Evolutionary conservation across 768 basidiomycete genomes (phyloP), one percentile per base, ranked within the genome.

Genomic region (Baorangia bicolor): DNA sequence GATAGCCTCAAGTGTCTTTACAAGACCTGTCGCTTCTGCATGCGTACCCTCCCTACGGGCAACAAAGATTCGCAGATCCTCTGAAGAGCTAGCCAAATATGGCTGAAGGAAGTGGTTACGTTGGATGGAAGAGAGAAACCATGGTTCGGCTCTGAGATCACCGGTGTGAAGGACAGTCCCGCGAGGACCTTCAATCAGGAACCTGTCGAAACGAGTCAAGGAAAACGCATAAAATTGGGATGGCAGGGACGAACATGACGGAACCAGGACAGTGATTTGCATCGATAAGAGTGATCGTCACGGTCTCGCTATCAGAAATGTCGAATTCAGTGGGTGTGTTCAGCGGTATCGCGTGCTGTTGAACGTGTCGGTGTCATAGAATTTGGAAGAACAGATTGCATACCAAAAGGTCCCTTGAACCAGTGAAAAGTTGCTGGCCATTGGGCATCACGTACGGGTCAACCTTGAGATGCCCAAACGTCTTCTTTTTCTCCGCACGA

Each of bases 181-280:
- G 52, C 78, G 69, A 4, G 76, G 53, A 18, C 89, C 88, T 69
- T 92, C 87, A 41, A 96, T 82, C 18, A 94, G 79, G 64, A 90
- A 96, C 89, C 94, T 96, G 54, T 41, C n/a, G 13, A 30, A 11
- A 60, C 5, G 2, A 16, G 39, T 50, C 13, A 49, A 34, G 10
- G 10, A 33, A 7, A 33, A 25, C 27, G 7, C 0, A 34, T 9
- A 39, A 34, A 30, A 49, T 5, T 5, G 1, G 18, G 9, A 16
- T 34, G 4, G 11, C 2, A 12, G 20, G 20, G 28, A 73, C 85
- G 27, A 64, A 94, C 94, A 98, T 96, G 39, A 93, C 87, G 0
- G 94, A 88, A 0, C 95, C 95, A 12, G 93, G 95, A 67, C 94
- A 97, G 69, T 98, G 95, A 65, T 97, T 97, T 0, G 95, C 95